Evolutionary conservation across 495 filamentous ascomycete genomes (phyloP).

Genomic region (Penicillium verhagenii): DNA sequence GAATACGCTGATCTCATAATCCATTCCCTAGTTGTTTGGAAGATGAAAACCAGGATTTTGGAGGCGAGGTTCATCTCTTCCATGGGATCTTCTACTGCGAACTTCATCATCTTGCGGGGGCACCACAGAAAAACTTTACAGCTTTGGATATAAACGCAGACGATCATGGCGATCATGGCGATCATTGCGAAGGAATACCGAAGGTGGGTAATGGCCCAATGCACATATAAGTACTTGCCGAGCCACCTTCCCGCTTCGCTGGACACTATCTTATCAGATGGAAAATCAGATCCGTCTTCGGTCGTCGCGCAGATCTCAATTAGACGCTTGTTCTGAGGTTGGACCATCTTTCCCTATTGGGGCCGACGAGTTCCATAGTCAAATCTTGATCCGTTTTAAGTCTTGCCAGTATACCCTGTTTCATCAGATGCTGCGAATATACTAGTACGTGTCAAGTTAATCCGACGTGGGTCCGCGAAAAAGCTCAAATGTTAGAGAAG

Average conservation of each 20-base stretch:
- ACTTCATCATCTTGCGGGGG: conserved; percentile 5
- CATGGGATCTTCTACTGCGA: neutral
- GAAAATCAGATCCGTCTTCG: conserved; percentile 7
- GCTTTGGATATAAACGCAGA: conserved; percentile 1
- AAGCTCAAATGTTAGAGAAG: neutral
- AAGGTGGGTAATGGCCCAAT: conserved; percentile 5
- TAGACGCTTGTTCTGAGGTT: too few relatives aligned
- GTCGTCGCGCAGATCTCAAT: conserved; percentile 12
- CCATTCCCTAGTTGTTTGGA: neutral
- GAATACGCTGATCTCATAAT: neutral
- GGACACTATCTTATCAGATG: conserved; percentile 19
- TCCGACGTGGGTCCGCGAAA: neutral
- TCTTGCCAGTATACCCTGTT: neutral
- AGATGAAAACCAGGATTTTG: neutral
- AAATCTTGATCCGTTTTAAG: conserved; percentile 8
- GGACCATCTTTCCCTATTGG: neutral
- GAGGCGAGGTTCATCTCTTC: neutral
- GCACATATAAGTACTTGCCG: conserved; percentile 1
- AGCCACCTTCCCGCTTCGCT: neutral
- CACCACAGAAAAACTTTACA: neutral
- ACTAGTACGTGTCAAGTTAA: neutral
- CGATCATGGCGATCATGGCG: conserved; percentile 2
- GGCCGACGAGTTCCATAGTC: neutral
- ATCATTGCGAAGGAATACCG: conserved; percentile 2
- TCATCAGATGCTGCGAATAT: neutral